Conservation (phyloP, 129 eudicot genomes). For the Silybum marianum region DNA sequence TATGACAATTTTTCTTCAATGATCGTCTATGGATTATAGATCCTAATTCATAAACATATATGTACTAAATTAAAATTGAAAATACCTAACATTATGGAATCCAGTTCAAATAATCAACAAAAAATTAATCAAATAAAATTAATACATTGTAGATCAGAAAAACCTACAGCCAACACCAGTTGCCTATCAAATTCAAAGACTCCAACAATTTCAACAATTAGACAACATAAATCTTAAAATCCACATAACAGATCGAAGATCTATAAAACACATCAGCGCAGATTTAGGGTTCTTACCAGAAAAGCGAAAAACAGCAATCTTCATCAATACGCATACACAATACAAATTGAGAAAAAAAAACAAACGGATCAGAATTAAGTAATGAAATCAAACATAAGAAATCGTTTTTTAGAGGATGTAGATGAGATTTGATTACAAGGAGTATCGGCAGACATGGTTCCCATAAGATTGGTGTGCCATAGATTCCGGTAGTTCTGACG, state of each 20-base stretch:
- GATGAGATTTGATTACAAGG: slow-evolving; percentile 53
- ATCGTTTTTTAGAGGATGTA: slow-evolving; percentile 4
- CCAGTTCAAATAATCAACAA: not conserved
- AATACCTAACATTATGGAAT: not conserved
- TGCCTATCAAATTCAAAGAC: not conserved
- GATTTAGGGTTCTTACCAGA: slow-evolving; percentile 58
- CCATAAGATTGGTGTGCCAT: slow-evolving; percentile 93
- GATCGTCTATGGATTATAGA: not conserved
- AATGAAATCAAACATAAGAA: not conserved
- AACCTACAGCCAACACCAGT: slow-evolving; percentile 27
- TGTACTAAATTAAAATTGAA: not conserved
- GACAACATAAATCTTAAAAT: not conserved
- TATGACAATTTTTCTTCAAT: not conserved
- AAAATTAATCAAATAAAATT: not conserved
- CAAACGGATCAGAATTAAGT: slow-evolving; percentile 17
- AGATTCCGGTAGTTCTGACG: slow-evolving; percentile 84
- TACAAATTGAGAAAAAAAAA: slow-evolving; percentile 4
- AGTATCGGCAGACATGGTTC: slow-evolving; percentile 67
- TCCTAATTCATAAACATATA: not conserved
- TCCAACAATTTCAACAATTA: not conserved
- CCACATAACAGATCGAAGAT: slow-evolving; percentile 8
- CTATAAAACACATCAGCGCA: not conserved
- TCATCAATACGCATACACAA: slow-evolving; percentile 25
- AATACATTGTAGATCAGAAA: slow-evolving; percentile 1
- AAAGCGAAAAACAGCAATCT: slow-evolving; percentile 86